Evolutionary conservation across 441 rosid species (phyloP), one percentile per base, ranked within the genome.

Genomic region (Pelargonium australe): DNA sequence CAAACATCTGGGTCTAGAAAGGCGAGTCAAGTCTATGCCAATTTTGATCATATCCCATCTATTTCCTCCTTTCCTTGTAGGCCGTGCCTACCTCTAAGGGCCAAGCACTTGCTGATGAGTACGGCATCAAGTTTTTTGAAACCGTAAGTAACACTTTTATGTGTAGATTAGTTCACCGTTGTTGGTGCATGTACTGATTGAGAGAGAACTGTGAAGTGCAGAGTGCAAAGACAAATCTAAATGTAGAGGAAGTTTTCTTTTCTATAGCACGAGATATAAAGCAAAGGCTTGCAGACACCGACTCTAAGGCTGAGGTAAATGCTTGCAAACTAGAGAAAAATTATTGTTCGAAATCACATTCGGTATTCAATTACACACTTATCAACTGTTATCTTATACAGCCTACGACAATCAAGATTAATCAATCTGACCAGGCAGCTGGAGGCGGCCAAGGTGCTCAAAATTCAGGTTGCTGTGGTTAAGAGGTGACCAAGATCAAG

Each of bases 41-140:
- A 37, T 37, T 5, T 6, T 6, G 41, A 5, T 37, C 41, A 37
- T 37, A 37, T 6, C 7, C 41, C 41, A 37, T 57, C 53, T 55
- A 67, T 63, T 40, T 62, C 69, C 66, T 62, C 37, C 14, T 47
- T 31, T 34, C 40, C 40, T 34, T 34, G 3, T 34, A 90, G 95
- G 95, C 92, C 70, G 91, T 89, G 63, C 96, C 92, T 53, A 89
- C 87, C 68, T 70, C 96, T 5, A 89, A 80, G 87, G 97, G 96
- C 65, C 96, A 89, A 79, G 97, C 96, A 60, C 90, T 91, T 43
- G 97, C 97, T 31, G 97, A 91, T 78, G 97, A 89, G 76, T 89
- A 89, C 65, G 97, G 96, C 62, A 91, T 91, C 85, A 86, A 86
- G 78, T 89, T 91, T 72, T 91, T 86, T 67, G 97, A 91, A 73